Evolutionary conservation across 2,329 filamentous ascomycete species (phyloP).

Genomic region (Beauveria caledonica): DNA sequence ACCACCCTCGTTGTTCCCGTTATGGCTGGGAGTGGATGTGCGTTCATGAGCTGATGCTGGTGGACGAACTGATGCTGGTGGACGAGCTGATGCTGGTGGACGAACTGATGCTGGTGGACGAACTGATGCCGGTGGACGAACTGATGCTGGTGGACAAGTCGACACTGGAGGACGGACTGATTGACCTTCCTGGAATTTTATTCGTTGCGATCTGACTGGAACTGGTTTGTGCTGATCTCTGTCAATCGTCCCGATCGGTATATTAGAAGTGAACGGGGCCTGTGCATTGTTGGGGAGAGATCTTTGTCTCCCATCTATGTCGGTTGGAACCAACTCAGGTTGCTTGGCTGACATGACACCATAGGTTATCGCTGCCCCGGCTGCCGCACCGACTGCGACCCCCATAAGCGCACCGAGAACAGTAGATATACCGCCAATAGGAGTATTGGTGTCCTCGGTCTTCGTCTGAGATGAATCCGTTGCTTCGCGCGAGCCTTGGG

Average conservation of each 20-base stretch:
- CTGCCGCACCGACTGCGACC: slow-evolving; percentile 52
- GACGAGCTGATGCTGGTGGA: not conserved
- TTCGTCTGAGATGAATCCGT: not conserved
- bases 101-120: not conserved
- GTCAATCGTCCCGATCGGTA: not conserved
- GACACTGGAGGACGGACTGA: not conserved
- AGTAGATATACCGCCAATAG: slow-evolving; percentile 29
- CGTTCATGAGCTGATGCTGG: not conserved
- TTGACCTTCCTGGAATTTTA: slow-evolving; percentile 1
- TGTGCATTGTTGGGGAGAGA: not conserved
- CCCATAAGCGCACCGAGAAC: slow-evolving; percentile 64
- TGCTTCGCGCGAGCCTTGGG: not conserved
- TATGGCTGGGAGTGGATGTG: not conserved
- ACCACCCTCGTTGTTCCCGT: not conserved
- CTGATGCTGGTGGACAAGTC: not conserved
- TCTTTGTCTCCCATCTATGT: slow-evolving; percentile 42
- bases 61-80: not conserved
- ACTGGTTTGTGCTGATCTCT: not conserved
- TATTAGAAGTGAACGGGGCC: not conserved
- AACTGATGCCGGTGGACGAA: not conserved
- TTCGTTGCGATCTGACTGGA: not conserved
- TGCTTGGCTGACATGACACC: slow-evolving; percentile 43
- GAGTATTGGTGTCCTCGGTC: not conserved
- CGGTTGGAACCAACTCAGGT: slow-evolving; percentile 8
- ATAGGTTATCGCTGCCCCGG: slow-evolving; percentile 57